phyloP scores from a whole-genome alignment of 108 stramenopile genomes.

The Fragilaria crotonensis region DNA sequence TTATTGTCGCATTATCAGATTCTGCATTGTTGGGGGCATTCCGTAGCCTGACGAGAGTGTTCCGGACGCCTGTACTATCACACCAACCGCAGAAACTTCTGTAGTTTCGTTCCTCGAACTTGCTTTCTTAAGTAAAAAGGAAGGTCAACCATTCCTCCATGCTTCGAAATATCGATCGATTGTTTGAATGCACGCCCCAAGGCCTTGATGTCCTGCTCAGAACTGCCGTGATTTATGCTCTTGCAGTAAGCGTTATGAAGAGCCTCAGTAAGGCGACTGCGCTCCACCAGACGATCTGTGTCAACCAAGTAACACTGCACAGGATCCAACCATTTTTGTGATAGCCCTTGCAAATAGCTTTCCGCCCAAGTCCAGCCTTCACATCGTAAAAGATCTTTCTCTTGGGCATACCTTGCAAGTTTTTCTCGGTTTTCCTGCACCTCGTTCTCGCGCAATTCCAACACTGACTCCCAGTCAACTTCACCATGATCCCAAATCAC shows the following conservation, averaged over 20 bases:
- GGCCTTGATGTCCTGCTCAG: not conserved
- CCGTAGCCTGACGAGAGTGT: no score
- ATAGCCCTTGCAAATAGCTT: no score
- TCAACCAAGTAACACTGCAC: not conserved
- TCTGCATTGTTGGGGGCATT: no score
- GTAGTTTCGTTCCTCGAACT: no score
- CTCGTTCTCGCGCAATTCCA: not conserved
- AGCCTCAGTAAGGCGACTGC: not conserved
- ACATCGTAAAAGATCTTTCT: no score
- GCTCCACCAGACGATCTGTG: not conserved
- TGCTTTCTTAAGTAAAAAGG: constrained; percentile 5
- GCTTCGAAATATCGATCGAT: constrained; percentile 10
- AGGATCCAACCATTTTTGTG: constrained; percentile 6
- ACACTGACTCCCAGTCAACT: not conserved
- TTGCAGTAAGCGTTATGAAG: not conserved
- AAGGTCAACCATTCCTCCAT: constrained; percentile 6
- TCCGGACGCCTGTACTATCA: no score
- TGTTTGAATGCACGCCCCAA: constrained; percentile 6
- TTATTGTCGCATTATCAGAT: no score
- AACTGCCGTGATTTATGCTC: not conserved
- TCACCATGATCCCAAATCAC: not conserved
- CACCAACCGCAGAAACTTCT: no score
- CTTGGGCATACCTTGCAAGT: no score
- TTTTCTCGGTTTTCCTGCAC: not conserved
- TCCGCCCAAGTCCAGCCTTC: no score